These are phyloP conservation scores for Colletotrichum lentis DNA, from an alignment of 2,329 filamentous ascomycete genomes.

Conservation along the genomic window DNA sequence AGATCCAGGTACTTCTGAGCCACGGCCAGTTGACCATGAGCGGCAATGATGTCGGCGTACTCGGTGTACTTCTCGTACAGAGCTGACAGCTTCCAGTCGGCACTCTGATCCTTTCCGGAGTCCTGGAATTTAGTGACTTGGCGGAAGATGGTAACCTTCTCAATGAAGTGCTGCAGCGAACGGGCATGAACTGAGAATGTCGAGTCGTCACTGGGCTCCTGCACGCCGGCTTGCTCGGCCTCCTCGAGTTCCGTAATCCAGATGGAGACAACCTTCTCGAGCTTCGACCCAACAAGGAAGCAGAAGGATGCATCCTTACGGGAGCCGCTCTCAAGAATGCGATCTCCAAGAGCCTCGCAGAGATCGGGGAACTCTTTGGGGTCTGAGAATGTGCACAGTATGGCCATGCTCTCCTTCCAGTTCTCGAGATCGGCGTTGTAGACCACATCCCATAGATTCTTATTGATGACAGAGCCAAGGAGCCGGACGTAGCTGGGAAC, in stretches of 20 bases:
- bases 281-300: constrained; percentile 92
- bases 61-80: constrained; percentile 96
- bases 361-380: constrained; percentile 91
- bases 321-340: constrained; percentile 78
- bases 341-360: constrained; percentile 92
- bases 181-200: constrained; percentile 92
- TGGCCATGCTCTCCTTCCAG: constrained; percentile 98
- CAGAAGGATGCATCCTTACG: constrained; percentile 96
- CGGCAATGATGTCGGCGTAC: constrained; percentile 93
- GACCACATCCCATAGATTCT: constrained; percentile 98
- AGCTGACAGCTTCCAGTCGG: constrained; percentile 86
- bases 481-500: constrained; percentile 92
- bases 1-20: constrained; percentile 93
- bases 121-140: constrained; percentile 93
- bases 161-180: constrained; percentile 90
- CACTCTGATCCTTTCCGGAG: constrained; percentile 71
- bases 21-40: constrained; percentile 84
- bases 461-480: constrained; percentile 88
- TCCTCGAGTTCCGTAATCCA: constrained; percentile 93
- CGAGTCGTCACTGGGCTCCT: constrained; percentile 75
- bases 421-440: constrained; percentile 92
- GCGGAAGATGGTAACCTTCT: constrained; percentile 97
- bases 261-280: constrained; percentile 95
- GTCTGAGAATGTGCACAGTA: constrained; percentile 93
- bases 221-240: constrained; percentile 76